Conservation (phyloP, 1,284 basidiomycete genomes). For the Sanguinoderma infundibulare region DNA sequence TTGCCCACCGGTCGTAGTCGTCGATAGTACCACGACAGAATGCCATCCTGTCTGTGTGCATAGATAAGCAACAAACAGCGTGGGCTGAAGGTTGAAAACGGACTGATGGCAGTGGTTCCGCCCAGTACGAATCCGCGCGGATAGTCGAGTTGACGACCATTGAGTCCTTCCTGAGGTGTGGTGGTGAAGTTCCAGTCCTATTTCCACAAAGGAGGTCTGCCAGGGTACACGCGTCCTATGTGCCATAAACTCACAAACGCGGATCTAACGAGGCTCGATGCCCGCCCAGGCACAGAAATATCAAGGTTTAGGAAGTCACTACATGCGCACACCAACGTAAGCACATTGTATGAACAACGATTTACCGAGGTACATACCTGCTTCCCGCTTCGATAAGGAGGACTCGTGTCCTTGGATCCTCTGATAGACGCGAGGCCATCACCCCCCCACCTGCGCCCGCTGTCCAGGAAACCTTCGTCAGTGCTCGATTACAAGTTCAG, state of each 20-base stretch:
- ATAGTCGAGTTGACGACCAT: conserved; percentile 7
- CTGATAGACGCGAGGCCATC: conserved; percentile 33
- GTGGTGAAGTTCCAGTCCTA: conserved; percentile 25
- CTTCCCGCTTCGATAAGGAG: conserved; percentile 35
- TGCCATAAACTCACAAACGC: conserved; percentile 1
- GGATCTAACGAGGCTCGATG: background rate
- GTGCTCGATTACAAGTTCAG: conserved; percentile 4
- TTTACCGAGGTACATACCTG: conserved; percentile 2
- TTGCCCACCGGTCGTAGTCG: conserved; percentile 10
- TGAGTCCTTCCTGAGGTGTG: conserved; percentile 10
- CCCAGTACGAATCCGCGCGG: conserved; percentile 21
- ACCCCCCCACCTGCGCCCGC: conserved; percentile 28
- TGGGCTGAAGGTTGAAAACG: background rate
- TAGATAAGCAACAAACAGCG: background rate
- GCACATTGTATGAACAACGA: background rate
- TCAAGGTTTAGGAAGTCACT: conserved; percentile 9
- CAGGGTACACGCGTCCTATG: too few relatives aligned
- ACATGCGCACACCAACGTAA: background rate
- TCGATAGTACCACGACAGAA: conserved; percentile 7
- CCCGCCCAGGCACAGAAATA: conserved; percentile 2
- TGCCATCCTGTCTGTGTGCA: conserved; percentile 1
- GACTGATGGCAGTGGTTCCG: conserved; percentile 19
- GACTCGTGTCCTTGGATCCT: conserved; percentile 23
- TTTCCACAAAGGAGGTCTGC: too few relatives aligned
- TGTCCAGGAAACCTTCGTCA: too few relatives aligned